Evolutionary conservation across 495 filamentous ascomycete genomes (phyloP).

Genomic region (Melanomma pulvis-pyrius): DNA sequence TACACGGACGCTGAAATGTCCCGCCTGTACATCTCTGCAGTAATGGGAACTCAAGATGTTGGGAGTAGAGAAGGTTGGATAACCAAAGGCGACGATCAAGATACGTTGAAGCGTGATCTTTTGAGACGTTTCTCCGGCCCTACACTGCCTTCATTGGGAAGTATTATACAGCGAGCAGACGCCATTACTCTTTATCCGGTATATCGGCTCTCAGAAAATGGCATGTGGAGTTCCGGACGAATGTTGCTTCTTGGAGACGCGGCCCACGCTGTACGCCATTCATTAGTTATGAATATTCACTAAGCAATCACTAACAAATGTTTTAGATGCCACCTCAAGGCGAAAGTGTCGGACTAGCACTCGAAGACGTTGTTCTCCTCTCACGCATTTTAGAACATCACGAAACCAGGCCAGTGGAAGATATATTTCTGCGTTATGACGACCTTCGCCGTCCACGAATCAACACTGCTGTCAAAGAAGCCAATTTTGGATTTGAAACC

Average conservation of each 20-base stretch:
- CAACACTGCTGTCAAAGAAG: conserved; percentile 30
- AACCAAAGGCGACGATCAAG: conserved; percentile 22
- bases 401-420: neutral
- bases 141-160: conserved; percentile 17
- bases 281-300: neutral
- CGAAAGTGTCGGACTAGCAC: conserved; percentile 29
- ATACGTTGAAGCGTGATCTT: conserved; percentile 22
- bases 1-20: conserved; percentile 13
- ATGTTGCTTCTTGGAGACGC: conserved; percentile 34
- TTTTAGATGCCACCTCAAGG: conserved; percentile 35
- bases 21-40: conserved; percentile 22
- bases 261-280: conserved; percentile 27
- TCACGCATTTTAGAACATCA: conserved; percentile 25
- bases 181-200: conserved; percentile 25
- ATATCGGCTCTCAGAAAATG: conserved; percentile 19
- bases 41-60: conserved; percentile 23
- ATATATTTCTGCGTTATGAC: conserved; percentile 19
- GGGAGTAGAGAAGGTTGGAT: conserved; percentile 31
- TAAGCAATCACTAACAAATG: neutral
- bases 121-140: conserved; percentile 15
- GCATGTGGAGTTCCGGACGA: conserved; percentile 20
- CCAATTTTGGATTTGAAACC: conserved; percentile 28
- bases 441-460: conserved; percentile 20
- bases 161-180: conserved; percentile 7
- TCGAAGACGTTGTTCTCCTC: conserved; percentile 32